Conservation (phyloP, 2,329 filamentous ascomycete species). For the Fusarium sarcochroum region DNA sequence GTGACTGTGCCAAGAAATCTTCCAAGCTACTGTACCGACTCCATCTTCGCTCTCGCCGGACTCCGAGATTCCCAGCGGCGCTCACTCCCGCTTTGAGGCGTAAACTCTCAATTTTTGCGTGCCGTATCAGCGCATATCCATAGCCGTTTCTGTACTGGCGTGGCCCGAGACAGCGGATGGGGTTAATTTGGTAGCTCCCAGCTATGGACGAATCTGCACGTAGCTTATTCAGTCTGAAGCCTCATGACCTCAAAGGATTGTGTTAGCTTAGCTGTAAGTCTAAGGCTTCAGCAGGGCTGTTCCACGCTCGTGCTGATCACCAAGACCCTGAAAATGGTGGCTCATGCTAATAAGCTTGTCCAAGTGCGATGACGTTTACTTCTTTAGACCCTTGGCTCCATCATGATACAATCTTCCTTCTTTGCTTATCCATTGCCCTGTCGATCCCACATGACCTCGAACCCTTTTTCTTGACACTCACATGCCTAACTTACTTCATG, state of each 20-base stretch:
- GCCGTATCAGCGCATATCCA: conserved; percentile 1
- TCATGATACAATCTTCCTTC: neutral
- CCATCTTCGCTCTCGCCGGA: conserved; percentile 32
- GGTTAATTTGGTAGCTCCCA: conserved; percentile 12
- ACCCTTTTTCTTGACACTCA: neutral
- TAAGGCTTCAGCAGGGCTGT: conserved; percentile 6
- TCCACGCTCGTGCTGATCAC: conserved; percentile 15
- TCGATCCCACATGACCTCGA: conserved; percentile 8
- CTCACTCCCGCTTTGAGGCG: conserved; percentile 14
- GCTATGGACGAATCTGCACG: neutral
- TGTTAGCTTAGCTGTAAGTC: neutral
- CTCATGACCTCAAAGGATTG: conserved; percentile 12
- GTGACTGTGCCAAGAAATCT: neutral
- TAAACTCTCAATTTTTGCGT: conserved; percentile 7
- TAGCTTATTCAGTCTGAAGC: conserved; percentile 11
- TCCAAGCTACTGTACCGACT: neutral
- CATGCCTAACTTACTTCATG: too few relatives aligned
- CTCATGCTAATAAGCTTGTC: conserved; percentile 18
- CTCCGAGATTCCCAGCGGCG: conserved; percentile 28
- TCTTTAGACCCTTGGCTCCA: conserved; percentile 12
- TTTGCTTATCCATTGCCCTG: conserved; percentile 7
- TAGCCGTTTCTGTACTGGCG: conserved; percentile 36
- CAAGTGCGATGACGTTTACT: conserved; percentile 33
- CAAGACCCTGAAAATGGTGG: conserved; percentile 32
- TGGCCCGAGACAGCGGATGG: conserved; percentile 15